phyloP scores from a whole-genome alignment of 768 basidiomycete species.

The Cubamyces sp. region DNA sequence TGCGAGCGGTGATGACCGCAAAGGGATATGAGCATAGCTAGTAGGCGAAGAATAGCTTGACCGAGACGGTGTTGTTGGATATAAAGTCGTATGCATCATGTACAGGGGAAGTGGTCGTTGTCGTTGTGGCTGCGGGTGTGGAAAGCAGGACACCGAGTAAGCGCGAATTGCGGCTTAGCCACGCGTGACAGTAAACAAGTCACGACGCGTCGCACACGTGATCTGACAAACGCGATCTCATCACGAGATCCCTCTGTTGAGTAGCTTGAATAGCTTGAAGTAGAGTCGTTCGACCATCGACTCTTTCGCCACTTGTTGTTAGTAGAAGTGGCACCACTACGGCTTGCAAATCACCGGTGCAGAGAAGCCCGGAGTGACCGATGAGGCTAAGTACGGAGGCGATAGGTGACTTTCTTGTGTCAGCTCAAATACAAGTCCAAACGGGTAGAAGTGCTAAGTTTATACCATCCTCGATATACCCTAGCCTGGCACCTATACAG shows the following conservation, averaged over 20 bases:
- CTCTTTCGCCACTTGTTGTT: no score
- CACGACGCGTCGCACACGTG: conserved; percentile 4
- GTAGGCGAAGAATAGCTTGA: neutral
- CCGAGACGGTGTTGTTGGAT: conserved; percentile 15
- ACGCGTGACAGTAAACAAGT: conserved; percentile 14
- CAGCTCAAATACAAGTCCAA: no score
- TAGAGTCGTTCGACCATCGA: no score
- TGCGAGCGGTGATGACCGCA: conserved; percentile 54
- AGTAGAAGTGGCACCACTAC: no score
- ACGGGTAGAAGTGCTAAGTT: no score
- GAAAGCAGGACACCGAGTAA: neutral
- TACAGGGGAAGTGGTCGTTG: neutral
- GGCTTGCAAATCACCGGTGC: no score
- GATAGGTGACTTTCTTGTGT: no score
- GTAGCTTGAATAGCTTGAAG: no score
- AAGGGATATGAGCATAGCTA: conserved; percentile 12
- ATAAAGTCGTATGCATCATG: conserved; percentile 12
- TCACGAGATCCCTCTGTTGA: neutral
- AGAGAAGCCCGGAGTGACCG: no score
- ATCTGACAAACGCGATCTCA: neutral
- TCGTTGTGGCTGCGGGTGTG: neutral
- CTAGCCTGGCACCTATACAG: no score
- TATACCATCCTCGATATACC: no score
- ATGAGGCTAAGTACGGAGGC: no score
- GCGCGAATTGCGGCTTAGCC: neutral